Evolutionary conservation across 1,284 basidiomycete genomes (phyloP), one percentile per base, ranked within the genome.

Genomic region (Irpex lacteus): DNA sequence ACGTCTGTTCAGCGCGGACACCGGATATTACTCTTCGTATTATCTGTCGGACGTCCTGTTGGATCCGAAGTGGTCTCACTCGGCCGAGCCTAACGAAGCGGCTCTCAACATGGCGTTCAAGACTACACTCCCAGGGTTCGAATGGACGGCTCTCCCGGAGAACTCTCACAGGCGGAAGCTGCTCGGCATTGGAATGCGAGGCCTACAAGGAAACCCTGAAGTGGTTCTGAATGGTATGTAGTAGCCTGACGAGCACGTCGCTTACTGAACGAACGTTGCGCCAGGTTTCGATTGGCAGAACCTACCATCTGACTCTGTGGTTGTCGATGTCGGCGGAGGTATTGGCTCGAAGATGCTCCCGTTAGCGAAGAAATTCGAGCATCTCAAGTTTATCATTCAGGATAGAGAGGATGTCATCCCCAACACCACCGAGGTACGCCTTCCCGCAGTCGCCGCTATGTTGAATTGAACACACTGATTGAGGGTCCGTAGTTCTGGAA

Each of bases 131-230:
- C 63, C 72, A 0, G 53, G 75, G 9, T 80, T 72, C 71, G 66
- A 69, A 15, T 80, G 67, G 63, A 69, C 70, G 38, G 72, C 72
- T 5, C 65, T 62, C 3, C 75, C 78, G 0, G 75, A 73, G 32
- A 70, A 78, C 36, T 65, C 59, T 13, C 49, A 55, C 26, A 49
- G 47, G 15, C 62, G 60, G 21, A 50, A 56, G 63, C 78, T 86
- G 40, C 89, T 89, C 67, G 87, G 85, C 18, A 82, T 81, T 59
- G 86, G 86, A 2, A 90, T 90, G 87, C 78, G 77, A 4, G 86
- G 84, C 21, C 21, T 26, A 26, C 21, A 26, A 26, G 21, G 21
- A 26, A 26, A 26, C 21, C 21, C 21, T 26, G 21, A 26, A 26
- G 21, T 26, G 21, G 21, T 26, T 26, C 21, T 26, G 21, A 26